Evolutionary conservation across 306 rosid genomes (phyloP), one percentile per base, ranked within the genome.

Genomic region (Parietaria judaica): DNA sequence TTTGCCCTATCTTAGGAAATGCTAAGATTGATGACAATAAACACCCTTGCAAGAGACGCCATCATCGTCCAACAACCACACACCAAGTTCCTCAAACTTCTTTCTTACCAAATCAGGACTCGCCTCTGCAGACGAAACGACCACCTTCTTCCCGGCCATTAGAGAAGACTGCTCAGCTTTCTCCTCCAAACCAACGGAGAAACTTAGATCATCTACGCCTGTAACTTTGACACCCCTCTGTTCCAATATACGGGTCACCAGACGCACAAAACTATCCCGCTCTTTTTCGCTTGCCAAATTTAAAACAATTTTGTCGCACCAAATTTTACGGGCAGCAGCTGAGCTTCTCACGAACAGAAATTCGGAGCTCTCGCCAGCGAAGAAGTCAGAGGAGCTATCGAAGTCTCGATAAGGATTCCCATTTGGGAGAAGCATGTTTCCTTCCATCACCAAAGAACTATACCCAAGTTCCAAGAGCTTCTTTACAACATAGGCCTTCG

Each of bases 1-100:
- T 23, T 23, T 23, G 31, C 31, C 31, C 31, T 23, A 23, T 23
- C 31, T 23, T 23, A 23, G 31, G 53, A 57, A 56, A 66, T 67
- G 80, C 83, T 88, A 91, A 51, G 80, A 73, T 54, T 65, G 72
- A 65, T 78, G 90, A 77, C 98, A 91, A 31, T 78, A 70, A 73
- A 91, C 96, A 53, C 88, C 95, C 12, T 72, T 88, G 79, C 98
- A 88, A 14, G 98, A 85, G 11, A 65, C 67, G 67, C 83, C 98
- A 56, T 57, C 63, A 65, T 57, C 60, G 64, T 83, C 84, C 58
- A 88, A 54, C 72, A 71, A 50, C 98, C 96, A 88, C 56, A 82
- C 41, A 69, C 84, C 80, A 73, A 80, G 44, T 60, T 78, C 95
- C 60, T 67, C 61, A 49, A 91, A 92, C 78, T 66, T 58, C 66